Evolutionary conservation across 139 green algal species (phyloP), one percentile per base, ranked within the genome.

Genomic region (Trebouxia sp.): DNA sequence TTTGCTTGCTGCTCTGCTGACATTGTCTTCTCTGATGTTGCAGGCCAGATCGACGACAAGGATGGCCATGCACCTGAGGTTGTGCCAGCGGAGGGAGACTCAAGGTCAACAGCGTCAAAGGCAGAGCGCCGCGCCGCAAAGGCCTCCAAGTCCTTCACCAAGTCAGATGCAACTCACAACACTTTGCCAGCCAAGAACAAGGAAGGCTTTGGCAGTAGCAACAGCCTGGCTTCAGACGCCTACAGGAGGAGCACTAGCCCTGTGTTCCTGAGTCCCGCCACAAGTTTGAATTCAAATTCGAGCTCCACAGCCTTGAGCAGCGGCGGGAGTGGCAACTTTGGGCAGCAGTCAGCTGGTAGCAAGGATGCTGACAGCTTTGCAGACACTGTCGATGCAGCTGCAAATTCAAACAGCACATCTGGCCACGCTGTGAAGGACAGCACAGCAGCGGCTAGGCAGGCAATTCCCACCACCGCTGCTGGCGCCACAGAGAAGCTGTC

Each of bases 51-150:
- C 32, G 62, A 14, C 35, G 4, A 11, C 32, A 72, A 15, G 35
- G 62, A 72, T 72, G 62, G 62, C 28, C 62, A 72, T 30, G 62
- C 62, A 8, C 62, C 62, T 72, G 62, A 72, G 62, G 35, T 72
- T 17, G 62, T 45, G 15, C 62, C 62, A 45, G 62, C 62, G n/a
- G 62, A 72, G 5, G 62, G 32, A 42, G 62, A 72, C 12, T 11
- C 15, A 32, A 43, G 28, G 32, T 5, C 35, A 28, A 28, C 62
- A 22, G 37, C 28, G 62, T 32, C 62, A 28, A 72, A 72, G 32
- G 32, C 62, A 42, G 62, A 10, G 14, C 62, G 62, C 35, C 37
- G 62, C 43, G 62, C 62, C 14, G 37, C 28, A 17, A 72, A 72
- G 62, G 26, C 24, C n/a, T 72, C 62, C 32, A 72, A 43, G 35